Evolutionary conservation across 2,329 filamentous ascomycete genomes (phyloP), one percentile per base, ranked within the genome.

Genomic region (Penicillium sp.): DNA sequence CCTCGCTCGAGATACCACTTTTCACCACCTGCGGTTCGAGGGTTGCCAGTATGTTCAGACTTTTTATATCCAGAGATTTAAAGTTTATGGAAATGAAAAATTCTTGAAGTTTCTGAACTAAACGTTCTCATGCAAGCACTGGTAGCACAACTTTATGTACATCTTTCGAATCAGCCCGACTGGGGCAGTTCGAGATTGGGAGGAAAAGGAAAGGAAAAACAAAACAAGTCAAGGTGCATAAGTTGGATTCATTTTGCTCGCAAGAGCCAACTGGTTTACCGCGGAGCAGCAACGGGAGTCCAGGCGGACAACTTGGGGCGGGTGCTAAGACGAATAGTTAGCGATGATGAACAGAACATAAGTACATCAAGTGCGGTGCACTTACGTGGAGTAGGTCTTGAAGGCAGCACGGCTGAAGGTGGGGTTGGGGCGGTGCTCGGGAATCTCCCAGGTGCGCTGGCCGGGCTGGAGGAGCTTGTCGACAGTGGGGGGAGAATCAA

Each of bases 351-450:
- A 15, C 28, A 0, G 26, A 7, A 10, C 9, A 42, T 6, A 8
- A 26, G 12, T 22, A 19, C 22, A 40, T 40, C 8, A 22, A 22
- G 12, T 26, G n/a, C 17, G 9, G 22, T n/a, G 24, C 19, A 89
- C 93, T 79, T 81, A 98, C 93, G 95, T 99, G 83, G 84, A 97
- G 82, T 97, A 99, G 37, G 95, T 88, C 84, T 91, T 96, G 84
- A 89, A 99, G 44, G 93, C 93, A 62, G 86, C 92, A 65, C 90
- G 86, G 65, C 86, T 90, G 73, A 84, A 82, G 30, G 95, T 97
- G 71, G 88, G 82, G 78, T 92, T 95, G 66, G 91, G 89, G 65
- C 88, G 83, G 73, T 94, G 86, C 73, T 89, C 85, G 60, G 84
- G 83, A 62, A 88, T 84, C 77, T 97, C 93, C 91, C 93, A 98